Conservation (phyloP, 352 stramenopile species). For the Thalassiosira hispida region DNA sequence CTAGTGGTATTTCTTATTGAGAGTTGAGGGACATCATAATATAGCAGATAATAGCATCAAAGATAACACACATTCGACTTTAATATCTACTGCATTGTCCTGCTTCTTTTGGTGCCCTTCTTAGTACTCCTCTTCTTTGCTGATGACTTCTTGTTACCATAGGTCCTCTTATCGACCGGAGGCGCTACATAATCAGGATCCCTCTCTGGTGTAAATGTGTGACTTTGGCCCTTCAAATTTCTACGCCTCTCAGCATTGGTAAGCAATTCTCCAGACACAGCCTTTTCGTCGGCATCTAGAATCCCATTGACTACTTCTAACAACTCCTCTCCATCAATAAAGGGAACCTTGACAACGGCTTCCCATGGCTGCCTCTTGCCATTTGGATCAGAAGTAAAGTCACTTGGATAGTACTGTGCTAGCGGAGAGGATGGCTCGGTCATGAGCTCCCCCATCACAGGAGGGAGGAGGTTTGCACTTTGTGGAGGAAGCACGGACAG, state of each 20-base stretch:
- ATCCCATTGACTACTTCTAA: conserved; percentile 73
- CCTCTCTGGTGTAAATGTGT: conserved; percentile 60
- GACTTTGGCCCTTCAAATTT: conserved; percentile 66
- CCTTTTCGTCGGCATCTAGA: conserved; percentile 62
- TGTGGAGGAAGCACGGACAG: conserved; percentile 95
- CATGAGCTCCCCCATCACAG: conserved; percentile 94
- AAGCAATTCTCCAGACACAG: conserved; percentile 42
- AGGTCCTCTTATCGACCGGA: neutral
- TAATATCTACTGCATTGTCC: conserved; percentile 2
- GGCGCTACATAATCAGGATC: conserved; percentile 24
- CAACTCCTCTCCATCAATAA: conserved; percentile 93
- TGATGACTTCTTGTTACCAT: neutral
- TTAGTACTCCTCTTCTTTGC: neutral
- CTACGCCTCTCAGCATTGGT: conserved; percentile 69
- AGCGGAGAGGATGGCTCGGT: conserved; percentile 84
- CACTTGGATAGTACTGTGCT: conserved; percentile 72
- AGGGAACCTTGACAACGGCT: conserved; percentile 98
- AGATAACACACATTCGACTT: too few species aligned
- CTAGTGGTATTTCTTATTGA: too few species aligned
- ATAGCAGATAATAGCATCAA: too few species aligned
- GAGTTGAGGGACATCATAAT: too few species aligned
- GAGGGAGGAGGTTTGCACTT: conserved; percentile 92
- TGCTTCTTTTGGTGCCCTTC: conserved; percentile 13
- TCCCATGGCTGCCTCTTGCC: conserved; percentile 93
- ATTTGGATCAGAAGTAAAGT: conserved; percentile 97